These are phyloP conservation scores for Chimonanthus salicifolius DNA, from an alignment of 164 flowering plant species.

Conservation along the genomic window DNA sequence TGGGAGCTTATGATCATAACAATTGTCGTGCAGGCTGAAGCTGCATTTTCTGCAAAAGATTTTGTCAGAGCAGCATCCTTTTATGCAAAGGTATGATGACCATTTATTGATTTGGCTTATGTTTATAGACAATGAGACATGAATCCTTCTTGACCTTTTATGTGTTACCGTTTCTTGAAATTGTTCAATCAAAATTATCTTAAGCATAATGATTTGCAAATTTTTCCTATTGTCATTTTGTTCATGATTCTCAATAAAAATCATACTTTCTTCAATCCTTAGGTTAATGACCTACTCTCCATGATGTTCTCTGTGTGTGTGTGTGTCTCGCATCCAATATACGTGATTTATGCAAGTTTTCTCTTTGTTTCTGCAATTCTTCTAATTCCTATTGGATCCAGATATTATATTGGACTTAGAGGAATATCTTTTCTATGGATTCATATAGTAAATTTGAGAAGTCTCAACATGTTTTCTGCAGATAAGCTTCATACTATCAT, in stretches of 20 bases:
- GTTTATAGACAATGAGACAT: neutral
- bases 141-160: neutral
- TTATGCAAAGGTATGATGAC: slow-evolving; percentile 71
- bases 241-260: neutral
- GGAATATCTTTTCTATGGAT: too few relatives aligned
- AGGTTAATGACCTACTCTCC: neutral
- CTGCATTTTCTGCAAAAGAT: slow-evolving; percentile 77
- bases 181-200: neutral
- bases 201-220: neutral
- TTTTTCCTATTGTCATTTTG: neutral
- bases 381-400: neutral
- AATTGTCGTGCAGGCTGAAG: slow-evolving; percentile 76
- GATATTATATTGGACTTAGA: too few relatives aligned
- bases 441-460: neutral
- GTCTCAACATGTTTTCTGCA: slow-evolving; percentile 29
- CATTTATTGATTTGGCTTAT: slow-evolving; percentile 15
- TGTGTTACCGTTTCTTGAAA: too few relatives aligned
- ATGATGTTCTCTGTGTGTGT: neutral
- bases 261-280: too few relatives aligned
- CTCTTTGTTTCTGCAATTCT: neutral
- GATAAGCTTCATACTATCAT: slow-evolving; percentile 83
- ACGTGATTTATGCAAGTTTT: neutral
- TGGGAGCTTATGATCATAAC: neutral
- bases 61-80: slow-evolving; percentile 91
- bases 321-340: neutral